Base-by-base conservation (phyloP, 495 filamentous ascomycete genomes). In the Chlorociboria aeruginascens region DNA sequence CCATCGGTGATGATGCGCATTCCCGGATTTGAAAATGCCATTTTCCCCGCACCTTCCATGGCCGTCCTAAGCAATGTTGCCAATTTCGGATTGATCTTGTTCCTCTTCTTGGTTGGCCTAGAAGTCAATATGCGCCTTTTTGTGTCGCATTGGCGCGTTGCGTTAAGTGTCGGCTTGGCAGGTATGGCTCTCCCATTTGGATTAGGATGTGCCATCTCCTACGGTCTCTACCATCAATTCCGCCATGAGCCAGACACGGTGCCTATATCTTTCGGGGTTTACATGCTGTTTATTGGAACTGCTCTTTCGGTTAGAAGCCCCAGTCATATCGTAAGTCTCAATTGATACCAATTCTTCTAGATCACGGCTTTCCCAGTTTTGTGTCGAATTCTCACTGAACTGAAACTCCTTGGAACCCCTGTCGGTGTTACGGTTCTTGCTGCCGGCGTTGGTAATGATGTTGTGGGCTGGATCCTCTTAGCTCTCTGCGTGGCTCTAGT, bases 361-460 rank as follows among this genome's bases (percentile, higher is more conserved):
- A 98, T 98, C 60, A 98, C 92, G 72, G 92, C 90, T 30, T 98
- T 98, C 58, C 90, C 90, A 0, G 90, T 98, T 1, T 76, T 96
- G 17, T 95, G 90, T 59, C 85, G 92, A 51, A 98, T 98, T 50
- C 67, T 98, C 49, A 89, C 86, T 6, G 92, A 96, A 66, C 72
- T 96, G 52, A 94, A 96, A 53, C 69, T 98, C 41, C 77, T 98
- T 11, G 69, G 74, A 32, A 92, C 86, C 2, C 72, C 81, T 8
- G 92, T 96, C 12, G 92, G 92, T 51, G 78, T 95, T 30, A 93
- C 93, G 37, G 85, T 90, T 29, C 69, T 98, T 12, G 90, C 92
- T 11, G 92, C 92, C 8, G 92, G 92, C 32, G 89, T 96, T 30
- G 89, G 89, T 8, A 98, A 98, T 53, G 92, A 98, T 58, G 89